Evolutionary conservation across 2,329 filamentous ascomycete genomes (phyloP), one percentile per base, ranked within the genome.

Genomic region (Verticillium dahliae): DNA sequence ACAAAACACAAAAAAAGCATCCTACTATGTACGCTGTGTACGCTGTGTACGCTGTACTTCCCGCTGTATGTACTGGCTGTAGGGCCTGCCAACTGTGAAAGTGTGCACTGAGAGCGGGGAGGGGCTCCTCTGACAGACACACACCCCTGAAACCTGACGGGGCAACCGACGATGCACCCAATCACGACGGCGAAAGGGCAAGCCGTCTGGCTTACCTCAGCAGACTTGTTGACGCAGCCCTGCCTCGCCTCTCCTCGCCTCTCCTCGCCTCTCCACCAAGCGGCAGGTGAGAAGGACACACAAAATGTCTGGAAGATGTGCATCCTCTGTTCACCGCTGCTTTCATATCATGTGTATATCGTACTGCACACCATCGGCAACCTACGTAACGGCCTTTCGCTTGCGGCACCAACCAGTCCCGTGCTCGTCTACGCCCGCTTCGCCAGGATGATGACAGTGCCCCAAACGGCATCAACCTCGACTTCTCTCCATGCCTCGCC

Each of bases 381-480:
- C 18, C 41, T 50, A 50, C 41, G 41, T 50, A 50, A 50, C 18
- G 41, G 11, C 41, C 27, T 35, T 6, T 65, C 64, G 74, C 59
- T 69, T 73, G 66, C 76, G 79, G 41, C n/a, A 7, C 41, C 41
- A 50, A 50, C 22, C 41, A 50, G 11, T 10, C n/a, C 41, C 35
- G 22, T 50, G 18, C 18, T 22, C 18, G 18, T 22, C 18, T 18
- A 50, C 22, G 41, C 7, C n/a, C 41, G 41, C 70, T 79, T 80
- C 15, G 84, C 84, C 76, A 88, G 75, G 54, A 89, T 68, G 57
- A 89, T 74, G 45, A 80, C 82, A 62, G 81, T 86, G 0, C 85
- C 86, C 85, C 86, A 88, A 65, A 87, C 83, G 58, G 79, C 79
- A 62, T 84, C 80, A 10, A 87, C 78, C 66, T 83, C 76, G 55